Conservation (phyloP, 1,284 basidiomycete genomes). For the Cerrena zonata region DNA sequence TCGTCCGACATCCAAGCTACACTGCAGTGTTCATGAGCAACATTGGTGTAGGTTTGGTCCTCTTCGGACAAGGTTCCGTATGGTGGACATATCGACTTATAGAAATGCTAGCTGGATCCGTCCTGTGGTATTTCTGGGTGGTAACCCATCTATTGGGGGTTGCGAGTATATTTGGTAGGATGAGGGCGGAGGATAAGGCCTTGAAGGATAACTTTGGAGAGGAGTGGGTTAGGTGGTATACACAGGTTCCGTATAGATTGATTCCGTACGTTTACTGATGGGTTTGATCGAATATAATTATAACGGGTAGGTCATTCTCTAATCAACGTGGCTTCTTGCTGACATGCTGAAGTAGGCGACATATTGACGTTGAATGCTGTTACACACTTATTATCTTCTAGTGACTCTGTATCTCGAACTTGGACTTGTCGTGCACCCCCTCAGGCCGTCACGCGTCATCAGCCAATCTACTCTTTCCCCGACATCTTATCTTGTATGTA, state of each 20-base stretch:
- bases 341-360: too few species aligned
- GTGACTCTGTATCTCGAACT: too few species aligned
- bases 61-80: not conserved
- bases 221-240: constrained; percentile 12
- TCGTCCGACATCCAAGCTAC: constrained; percentile 11
- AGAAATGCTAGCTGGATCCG: too few species aligned
- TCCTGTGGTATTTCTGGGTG: not conserved
- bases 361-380: too few species aligned
- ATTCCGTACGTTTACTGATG: constrained; percentile 5
- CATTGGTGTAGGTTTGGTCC: not conserved
- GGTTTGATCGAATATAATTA: too few species aligned
- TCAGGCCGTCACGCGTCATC: too few species aligned
- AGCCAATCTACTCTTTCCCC: too few species aligned
- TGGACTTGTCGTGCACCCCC: too few species aligned
- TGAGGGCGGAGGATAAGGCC: constrained; percentile 10
- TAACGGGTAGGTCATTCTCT: too few species aligned
- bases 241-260: constrained; percentile 4
- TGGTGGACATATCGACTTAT: not conserved
- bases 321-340: too few species aligned
- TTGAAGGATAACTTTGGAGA: constrained; percentile 17
- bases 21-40: constrained; percentile 3
- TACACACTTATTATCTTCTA: too few species aligned
- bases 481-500: too few species aligned
- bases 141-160: not conserved
- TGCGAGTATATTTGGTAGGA: not conserved